A percentile compares a stretch with the other conserved stretches of the same genome.
phyloP scores from a whole-genome alignment of 2,329 filamentous ascomycete species.

The Nigrospora sphaerica region DNA sequence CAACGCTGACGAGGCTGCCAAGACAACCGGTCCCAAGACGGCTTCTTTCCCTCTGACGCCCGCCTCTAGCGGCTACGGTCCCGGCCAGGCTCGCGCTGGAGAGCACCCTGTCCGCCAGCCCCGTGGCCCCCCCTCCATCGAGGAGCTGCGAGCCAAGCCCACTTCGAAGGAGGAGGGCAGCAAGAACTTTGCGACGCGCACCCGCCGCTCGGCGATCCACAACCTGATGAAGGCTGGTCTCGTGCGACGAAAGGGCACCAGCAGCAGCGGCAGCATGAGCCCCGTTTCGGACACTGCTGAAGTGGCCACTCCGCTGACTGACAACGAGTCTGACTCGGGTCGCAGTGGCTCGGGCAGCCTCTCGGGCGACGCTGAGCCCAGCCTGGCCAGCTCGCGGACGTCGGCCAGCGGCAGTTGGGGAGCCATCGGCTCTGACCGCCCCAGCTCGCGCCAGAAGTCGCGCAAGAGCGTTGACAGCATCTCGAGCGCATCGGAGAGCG shows the following conservation, averaged over 20 bases:
- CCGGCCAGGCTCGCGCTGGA: constrained; percentile 85
- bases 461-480: constrained; percentile 58
- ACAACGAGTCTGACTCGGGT: constrained; percentile 68
- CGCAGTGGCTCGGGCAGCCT: constrained; percentile 74
- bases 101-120: constrained; percentile 93
- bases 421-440: constrained; percentile 82
- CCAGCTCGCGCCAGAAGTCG: constrained; percentile 61
- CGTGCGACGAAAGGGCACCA: constrained; percentile 72
- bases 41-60: constrained; percentile 75
- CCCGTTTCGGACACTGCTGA: constrained; percentile 78
- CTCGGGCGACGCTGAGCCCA: constrained; percentile 62
- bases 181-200: constrained; percentile 93
- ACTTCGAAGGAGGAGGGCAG: constrained; percentile 92
- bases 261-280: constrained; percentile 73
- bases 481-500: constrained; percentile 49
- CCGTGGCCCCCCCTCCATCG: constrained; percentile 81
- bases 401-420: constrained; percentile 66
- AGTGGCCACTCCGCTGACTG: constrained; percentile 57
- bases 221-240: constrained; percentile 86
- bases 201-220: constrained; percentile 84
- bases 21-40: constrained; percentile 67
- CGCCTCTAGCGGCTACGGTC: constrained; percentile 71
- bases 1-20: constrained; percentile 37
- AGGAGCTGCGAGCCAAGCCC: constrained; percentile 83
- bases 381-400: constrained; percentile 67